These are phyloP conservation scores for Yamadazyma buinensis DNA, from an alignment of 1,139 yeast genomes.

Conservation along the genomic window DNA sequence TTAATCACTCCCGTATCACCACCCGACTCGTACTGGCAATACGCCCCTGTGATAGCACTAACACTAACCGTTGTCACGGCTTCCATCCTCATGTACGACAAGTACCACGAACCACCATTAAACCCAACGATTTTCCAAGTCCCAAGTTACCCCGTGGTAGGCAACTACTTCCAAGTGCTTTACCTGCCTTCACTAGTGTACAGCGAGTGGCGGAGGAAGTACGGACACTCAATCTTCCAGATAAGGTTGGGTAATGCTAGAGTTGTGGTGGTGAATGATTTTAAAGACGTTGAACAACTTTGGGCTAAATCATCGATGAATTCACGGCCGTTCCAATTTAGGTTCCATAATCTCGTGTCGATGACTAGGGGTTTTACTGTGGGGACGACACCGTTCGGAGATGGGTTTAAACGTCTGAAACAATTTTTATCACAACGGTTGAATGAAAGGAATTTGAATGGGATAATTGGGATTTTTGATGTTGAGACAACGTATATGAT, in stretches of 20 bases:
- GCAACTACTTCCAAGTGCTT: conserved; percentile 46
- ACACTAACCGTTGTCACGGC: too few species aligned
- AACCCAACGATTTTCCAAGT: conserved; percentile 22
- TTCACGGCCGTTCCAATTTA: conserved; percentile 64
- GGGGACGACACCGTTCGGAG: conserved; percentile 73
- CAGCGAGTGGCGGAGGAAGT: conserved; percentile 41
- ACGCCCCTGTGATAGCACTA: too few species aligned
- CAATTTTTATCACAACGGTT: conserved; percentile 51
- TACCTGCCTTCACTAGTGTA: conserved; percentile 51
- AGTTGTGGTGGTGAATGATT: conserved; percentile 64
- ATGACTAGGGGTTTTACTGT: conserved; percentile 63
- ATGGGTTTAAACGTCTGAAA: conserved; percentile 48
- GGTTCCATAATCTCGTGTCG: conserved; percentile 67
- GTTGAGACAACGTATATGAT: conserved; percentile 33
- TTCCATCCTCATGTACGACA: too few species aligned
- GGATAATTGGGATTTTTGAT: conserved; percentile 39
- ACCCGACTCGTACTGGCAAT: too few species aligned
- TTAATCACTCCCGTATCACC: not conserved
- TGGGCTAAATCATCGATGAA: conserved; percentile 55
- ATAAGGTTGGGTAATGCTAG: conserved; percentile 55
- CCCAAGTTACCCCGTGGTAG: conserved; percentile 52
- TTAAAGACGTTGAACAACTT: conserved; percentile 46
- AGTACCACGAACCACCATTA: too few species aligned
- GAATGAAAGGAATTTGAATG: conserved; percentile 33
- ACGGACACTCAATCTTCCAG: conserved; percentile 52